Percentiles rank a stretch among this genome's conserved stretches.
phyloP scores from a whole-genome alignment of 768 basidiomycete genomes.

The Pholiota molesta region DNA sequence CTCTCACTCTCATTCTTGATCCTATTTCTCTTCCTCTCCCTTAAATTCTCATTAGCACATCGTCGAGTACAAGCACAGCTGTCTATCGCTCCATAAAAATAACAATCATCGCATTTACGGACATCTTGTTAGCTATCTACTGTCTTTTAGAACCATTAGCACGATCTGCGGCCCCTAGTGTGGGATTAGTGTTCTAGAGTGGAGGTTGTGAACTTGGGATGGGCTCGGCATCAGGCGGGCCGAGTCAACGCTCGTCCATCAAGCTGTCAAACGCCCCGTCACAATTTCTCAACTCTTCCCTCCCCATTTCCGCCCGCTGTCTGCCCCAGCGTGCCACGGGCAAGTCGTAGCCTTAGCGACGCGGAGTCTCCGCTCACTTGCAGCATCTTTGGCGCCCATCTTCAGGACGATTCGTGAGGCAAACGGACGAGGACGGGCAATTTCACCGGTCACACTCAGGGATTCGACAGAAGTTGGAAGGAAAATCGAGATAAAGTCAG shows the following conservation, averaged over 20 bases:
- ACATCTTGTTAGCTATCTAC: background rate
- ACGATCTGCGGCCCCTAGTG: background rate
- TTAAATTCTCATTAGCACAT: background rate
- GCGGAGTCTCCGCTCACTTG: background rate
- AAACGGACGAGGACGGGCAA: too few species aligned
- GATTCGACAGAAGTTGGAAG: background rate
- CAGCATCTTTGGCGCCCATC: background rate
- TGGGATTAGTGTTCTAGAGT: background rate
- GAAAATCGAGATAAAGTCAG: conserved; percentile 7
- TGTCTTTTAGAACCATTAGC: background rate
- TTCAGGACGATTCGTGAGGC: background rate
- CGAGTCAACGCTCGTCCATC: conserved; percentile 5
- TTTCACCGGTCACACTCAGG: background rate
- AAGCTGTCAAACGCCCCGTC: conserved; percentile 3
- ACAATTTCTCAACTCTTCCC: conserved; percentile 1
- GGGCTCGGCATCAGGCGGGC: conserved; percentile 8
- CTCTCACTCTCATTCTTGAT: conserved; percentile 5
- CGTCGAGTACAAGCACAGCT: conserved; percentile 6
- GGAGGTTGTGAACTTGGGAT: background rate
- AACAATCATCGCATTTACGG: background rate
- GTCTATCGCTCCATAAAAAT: background rate
- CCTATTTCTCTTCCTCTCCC: background rate
- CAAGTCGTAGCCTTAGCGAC: background rate
- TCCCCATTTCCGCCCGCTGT: background rate
- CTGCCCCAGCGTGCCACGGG: background rate